Evolutionary conservation across 108 stramenopile species (phyloP), one percentile per base, ranked within the genome.

Genomic region (Cyclotella cryptica): DNA sequence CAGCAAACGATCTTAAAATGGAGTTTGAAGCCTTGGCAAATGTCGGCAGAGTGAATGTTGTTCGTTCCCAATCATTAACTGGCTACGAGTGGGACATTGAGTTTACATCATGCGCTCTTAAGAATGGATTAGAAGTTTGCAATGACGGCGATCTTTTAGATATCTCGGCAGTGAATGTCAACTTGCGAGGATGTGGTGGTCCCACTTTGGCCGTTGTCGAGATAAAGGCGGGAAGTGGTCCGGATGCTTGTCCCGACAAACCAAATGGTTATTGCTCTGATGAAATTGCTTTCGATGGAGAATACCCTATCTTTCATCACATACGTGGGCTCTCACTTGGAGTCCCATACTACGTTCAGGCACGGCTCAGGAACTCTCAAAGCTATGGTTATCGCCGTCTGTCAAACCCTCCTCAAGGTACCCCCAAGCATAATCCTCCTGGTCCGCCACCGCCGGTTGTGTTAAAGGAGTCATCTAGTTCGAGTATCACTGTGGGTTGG

Each of bases 81-180:
- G 92, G 88, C 5, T 90, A 88, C 69, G 66, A 79, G n/a, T 95
- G 94, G 94, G 73, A 71, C 47, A 78, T 95, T 14, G 93, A 92
- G 63, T 95, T 93, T 44, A 75, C 54, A n/a, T 83, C 85, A 24
- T 95, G 94, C 62, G 69, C 72, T 35, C 35, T 80, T 27, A 74
- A 84, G 54, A 49, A 80, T 51, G 72, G 75, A 40, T 15, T 44
- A 17, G 89, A 90, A 39, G 78, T 93, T 2, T 96, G 95, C 88
- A 95, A 91, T 77, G 75, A 69, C 46, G 95, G 93, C 35, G 62
- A 92, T 80, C 84, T 95, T 14, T 49, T 68, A 13, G 69, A 71
- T 11, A 74, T 95, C 15, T 15, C 57, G 13, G 74, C 43, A 7
- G 49, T 74, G 17, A 65, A 71, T 66, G 43, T 86, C 26, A 83